Base-by-base conservation (phyloP, 1,284 basidiomycete genomes). In the Boletus hoseneyae region DNA sequence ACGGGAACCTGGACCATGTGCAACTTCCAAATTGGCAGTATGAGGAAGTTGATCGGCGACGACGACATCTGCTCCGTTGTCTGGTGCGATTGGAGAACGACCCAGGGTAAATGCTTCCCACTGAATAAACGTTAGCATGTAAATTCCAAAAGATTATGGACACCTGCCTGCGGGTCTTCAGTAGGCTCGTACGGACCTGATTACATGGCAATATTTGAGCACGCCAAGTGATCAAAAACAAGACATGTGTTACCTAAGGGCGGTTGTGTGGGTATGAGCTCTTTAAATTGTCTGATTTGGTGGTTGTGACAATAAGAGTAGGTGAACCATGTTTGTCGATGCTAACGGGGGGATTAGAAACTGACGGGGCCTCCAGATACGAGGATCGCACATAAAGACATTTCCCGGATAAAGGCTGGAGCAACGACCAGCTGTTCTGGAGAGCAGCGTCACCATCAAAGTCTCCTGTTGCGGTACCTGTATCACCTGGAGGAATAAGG, bases 291-390 rank as follows among this genome's bases (percentile, higher is more conserved):
- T 50, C 91, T 83, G 54, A 93, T 88, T 70, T 92, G 83, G 52
- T 83, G 79, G 70, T 90, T 88, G 71, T 94, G 93, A 73, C 93
- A 96, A 71, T 96, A 96, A 52, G 90, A 87, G 70, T 96, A 97
- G 37, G 93, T 97, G 73, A 96, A 97, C 94, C 94, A 97, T 35
- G 85, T 80, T 76, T 90, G 87, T 60, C 82, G 80, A 67, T 87
- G 85, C 88, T 91, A 60, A 47, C 21, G 46, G 40, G 40, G 6
- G 18, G 29, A 49, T 69, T 40, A 56, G 51, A 55, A 39, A 30
- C 52, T 57, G 45, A 46, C 21, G 37, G 36, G 39, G 46, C 19
- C 44, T 54, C 47, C 58, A 61, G 53, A 53, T 54, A 56, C 50
- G 52, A 59, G 40, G 52, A 55, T 76, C 85, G 66, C 72, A 91